Conservation (phyloP, 2,329 filamentous ascomycete genomes). For the Teratosphaeria viscida region DNA sequence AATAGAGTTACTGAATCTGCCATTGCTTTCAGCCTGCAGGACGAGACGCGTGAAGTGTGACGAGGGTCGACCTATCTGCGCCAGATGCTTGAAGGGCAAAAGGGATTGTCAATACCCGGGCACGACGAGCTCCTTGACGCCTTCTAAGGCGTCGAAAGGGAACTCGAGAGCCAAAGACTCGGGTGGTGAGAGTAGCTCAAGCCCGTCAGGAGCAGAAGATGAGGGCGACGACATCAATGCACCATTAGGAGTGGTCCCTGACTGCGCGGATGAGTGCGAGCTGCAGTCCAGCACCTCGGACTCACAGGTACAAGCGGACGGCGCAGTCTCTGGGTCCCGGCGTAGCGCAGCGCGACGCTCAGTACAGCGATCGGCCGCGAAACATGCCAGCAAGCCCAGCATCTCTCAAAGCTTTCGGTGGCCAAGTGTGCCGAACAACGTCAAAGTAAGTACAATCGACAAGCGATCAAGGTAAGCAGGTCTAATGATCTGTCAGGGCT, state of each 20-base stretch:
- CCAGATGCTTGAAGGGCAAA: constrained; percentile 81
- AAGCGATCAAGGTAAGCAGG: not conserved
- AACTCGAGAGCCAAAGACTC: constrained; percentile 35
- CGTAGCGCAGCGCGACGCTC: not conserved
- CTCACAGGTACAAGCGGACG: not conserved
- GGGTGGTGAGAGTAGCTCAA: constrained; percentile 37
- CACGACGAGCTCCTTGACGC: constrained; percentile 44
- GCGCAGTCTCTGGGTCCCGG: not conserved
- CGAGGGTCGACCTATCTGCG: constrained; percentile 76
- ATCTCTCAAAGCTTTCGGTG: constrained; percentile 19
- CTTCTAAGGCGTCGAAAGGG: constrained; percentile 33
- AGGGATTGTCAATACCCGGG: constrained; percentile 88
- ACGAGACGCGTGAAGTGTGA: constrained; percentile 56
- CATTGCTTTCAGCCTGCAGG: not conserved
- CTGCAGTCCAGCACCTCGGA: constrained; percentile 15
- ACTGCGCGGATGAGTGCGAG: constrained; percentile 28
- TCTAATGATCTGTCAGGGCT: constrained; percentile 25
- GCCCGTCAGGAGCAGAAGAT: constrained; percentile 37
- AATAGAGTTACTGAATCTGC: not conserved
- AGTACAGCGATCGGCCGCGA: constrained; percentile 11
- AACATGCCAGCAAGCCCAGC: constrained; percentile 12
- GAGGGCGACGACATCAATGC: constrained; percentile 34
- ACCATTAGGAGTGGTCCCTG: constrained; percentile 32
- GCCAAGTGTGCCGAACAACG: constrained; percentile 42
- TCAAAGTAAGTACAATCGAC: constrained; percentile 44